Conservation (phyloP, 163 green algal genomes). For the Chlamydomonas reinhardtii region DNA sequence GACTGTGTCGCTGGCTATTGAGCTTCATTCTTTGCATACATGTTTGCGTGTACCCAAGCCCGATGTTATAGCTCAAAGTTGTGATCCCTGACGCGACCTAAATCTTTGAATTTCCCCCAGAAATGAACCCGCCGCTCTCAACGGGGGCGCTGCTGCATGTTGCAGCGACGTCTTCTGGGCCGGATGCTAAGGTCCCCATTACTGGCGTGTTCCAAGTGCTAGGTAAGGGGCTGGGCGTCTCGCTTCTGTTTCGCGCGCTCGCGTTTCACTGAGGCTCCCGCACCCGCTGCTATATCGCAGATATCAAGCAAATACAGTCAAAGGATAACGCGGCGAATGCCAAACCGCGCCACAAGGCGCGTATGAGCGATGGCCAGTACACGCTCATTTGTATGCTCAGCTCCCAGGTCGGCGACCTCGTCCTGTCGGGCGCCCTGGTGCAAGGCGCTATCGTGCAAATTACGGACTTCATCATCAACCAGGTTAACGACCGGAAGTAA, state of each 20-base stretch:
- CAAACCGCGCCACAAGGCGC: conserved; percentile 46
- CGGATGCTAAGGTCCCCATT: conserved; percentile 1
- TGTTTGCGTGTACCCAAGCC: no score
- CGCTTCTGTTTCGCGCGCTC: background rate
- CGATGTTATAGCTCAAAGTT: no score
- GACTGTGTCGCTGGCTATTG: no score
- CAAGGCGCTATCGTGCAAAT: conserved; percentile 79
- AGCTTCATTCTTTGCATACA: no score
- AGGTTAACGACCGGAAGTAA: conserved; percentile 64
- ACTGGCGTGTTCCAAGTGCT: conserved; percentile 25
- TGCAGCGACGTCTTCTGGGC: background rate
- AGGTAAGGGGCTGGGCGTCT: background rate
- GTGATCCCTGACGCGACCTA: no score
- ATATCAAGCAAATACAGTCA: background rate
- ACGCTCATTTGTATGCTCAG: conserved; percentile 83
- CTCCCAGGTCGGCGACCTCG: conserved; percentile 82
- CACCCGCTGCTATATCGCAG: background rate
- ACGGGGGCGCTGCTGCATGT: background rate
- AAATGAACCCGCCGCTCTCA: conserved; percentile 14
- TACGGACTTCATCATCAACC: conserved; percentile 86
- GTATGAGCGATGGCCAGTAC: conserved; percentile 74
- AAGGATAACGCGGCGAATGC: conserved; percentile 13
- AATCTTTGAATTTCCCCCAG: background rate
- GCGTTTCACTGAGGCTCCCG: background rate
- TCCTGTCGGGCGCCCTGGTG: conserved; percentile 60